These are phyloP conservation scores for Quercus aquifolioides DNA, from an alignment of 306 rosid species.

Conservation along the genomic window DNA sequence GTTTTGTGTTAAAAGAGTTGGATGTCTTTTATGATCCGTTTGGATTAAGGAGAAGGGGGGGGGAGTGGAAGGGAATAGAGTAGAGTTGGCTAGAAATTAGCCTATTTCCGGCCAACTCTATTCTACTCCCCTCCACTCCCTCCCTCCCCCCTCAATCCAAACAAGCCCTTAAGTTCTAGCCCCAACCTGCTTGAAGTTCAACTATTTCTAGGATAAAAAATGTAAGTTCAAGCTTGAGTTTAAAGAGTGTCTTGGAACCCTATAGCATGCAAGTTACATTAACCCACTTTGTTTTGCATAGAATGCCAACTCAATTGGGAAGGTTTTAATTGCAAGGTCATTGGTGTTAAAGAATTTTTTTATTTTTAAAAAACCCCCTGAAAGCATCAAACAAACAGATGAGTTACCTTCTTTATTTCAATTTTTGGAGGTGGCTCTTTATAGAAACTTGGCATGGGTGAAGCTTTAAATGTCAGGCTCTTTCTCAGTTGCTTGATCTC, in stretches of 20 bases:
- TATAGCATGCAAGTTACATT: too few relatives aligned
- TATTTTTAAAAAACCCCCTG: neutral
- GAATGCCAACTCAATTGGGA: too few relatives aligned
- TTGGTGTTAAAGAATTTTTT: neutral
- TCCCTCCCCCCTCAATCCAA: neutral
- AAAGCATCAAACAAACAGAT: neutral
- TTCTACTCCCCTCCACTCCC: too few relatives aligned
- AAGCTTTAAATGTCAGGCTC: conserved; percentile 74
- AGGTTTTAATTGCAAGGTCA: too few relatives aligned
- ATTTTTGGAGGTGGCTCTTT: conserved; percentile 87
- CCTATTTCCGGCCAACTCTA: too few relatives aligned
- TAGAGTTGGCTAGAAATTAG: too few relatives aligned
- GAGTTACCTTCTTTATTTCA: conserved; percentile 81
- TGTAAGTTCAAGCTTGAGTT: neutral
- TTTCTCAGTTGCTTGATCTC: conserved; percentile 91
- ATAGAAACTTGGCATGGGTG: conserved; percentile 94
- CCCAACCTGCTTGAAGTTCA: neutral
- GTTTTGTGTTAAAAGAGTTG: neutral
- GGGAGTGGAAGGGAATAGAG: too few relatives aligned
- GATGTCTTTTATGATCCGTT: too few relatives aligned
- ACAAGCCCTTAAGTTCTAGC: neutral
- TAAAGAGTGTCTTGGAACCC: neutral
- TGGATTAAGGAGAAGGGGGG: too few relatives aligned
- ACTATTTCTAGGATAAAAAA: neutral
- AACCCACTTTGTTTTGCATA: too few relatives aligned